Base-by-base conservation (phyloP, 1,284 basidiomycete genomes). In the Ustilago cynodontis region DNA sequence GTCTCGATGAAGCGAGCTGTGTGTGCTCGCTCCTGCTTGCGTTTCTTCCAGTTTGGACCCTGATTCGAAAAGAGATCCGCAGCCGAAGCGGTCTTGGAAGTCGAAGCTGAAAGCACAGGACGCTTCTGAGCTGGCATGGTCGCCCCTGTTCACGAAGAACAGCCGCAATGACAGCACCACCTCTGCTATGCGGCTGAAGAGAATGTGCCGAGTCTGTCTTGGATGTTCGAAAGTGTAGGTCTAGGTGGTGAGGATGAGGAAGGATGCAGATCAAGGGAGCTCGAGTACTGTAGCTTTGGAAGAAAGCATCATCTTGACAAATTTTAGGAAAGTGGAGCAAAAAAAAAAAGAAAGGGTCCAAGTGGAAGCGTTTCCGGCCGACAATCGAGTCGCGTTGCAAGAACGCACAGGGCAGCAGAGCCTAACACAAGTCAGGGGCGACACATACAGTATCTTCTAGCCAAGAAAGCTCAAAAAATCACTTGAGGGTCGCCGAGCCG, bases 11-110 rank as follows among this genome's bases (percentile, higher is more conserved):
- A 65, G 26, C 70, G 59, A 26, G 73, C 73, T 22, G 59, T 71
- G n/a, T 73, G 70, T 5, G 70, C 64, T 11, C 70, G 65, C 33
- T 70, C 73, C 41, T 70, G 70, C 59, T 76, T 79, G 31, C 73
- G 65, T 53, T 70, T 70, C 73, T 76, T 79, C 77, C 70, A 78
- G 51, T 71, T 74, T 14, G 47, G 47, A 20, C 41, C 41, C 20
- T 55, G 71, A 0, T 50, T 55, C 20, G 16, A 29, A n/a, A 20
- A 33, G 11, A 18, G 50, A 22, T 64, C 58, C 10, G 64, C 39
- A 13, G 57, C 20, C 8, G 57, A 14, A 20, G 56, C 20, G 20
- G 39, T 14, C 35, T 64, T 60, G 24, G 60, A 62, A 39, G 39
- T 45, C 16, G 63, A 59, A 3, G 59, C 10, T 7, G 57, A 60